Base-by-base conservation (phyloP, 2,329 filamentous ascomycete species). In the Colletotrichum caudatum region DNA sequence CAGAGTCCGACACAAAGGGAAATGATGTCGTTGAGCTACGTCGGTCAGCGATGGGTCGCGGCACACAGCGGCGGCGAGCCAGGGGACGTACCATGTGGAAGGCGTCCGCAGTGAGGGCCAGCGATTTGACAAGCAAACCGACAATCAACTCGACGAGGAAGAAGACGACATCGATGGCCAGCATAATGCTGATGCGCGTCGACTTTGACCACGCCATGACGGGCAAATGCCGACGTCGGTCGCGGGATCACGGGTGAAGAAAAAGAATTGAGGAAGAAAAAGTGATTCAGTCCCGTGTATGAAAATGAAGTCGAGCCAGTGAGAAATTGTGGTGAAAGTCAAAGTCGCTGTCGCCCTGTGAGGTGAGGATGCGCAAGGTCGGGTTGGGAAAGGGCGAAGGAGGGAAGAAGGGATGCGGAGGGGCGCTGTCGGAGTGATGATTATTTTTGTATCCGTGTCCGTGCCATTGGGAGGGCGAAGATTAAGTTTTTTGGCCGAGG, bases 1-100 rank as follows among this genome's bases (percentile, higher is more conserved):
- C 96, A 99, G 51, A 98, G 83, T 74, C 96, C 96, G 73, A 99
- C 95, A 68, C 92, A 88, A 18, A 99, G 86, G 1, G 96, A 98
- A 73, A 99, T 92, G 76, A 99, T 96, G 89, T 99, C 96, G 85
- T 99, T 99, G 73, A 99, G 87, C 93, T 94, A 72, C 39, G n/a
- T 39, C 18, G 20, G 46, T 56, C 53, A 59, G 75, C 39, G 48
- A 37, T 46, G 23, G 35, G 71, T 80, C 41, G n/a, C 23, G 62
- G 77, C 75, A 60, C 46, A 37, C 51, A 0, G 20, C 39, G 66
- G 51, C 37, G 23, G 18, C 33, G n/a, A 20, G 7, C 20, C 33
- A 14, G 14, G 71, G 50, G 53, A 81, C 87, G 76, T 79, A 94
- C 93, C 96, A 99, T 99, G 84, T 99, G 96, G 82, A 99, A 99